A percentile compares a stretch with the other conserved stretches of the same genome.
Conservation (phyloP, 768 basidiomycete genomes). For the Megacollybia marginata region DNA sequence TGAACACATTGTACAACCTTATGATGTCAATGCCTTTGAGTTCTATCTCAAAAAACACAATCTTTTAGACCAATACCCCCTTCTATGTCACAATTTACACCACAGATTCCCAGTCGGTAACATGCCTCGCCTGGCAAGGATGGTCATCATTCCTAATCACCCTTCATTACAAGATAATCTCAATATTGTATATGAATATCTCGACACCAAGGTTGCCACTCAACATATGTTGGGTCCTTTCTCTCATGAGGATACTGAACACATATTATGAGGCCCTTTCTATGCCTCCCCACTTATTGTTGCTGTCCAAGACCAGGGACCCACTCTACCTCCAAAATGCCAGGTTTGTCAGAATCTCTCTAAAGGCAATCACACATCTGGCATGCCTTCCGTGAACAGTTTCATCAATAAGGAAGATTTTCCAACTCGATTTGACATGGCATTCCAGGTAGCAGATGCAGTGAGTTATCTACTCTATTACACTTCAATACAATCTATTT, state of each 20-base stretch:
- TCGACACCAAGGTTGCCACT: slow-evolving; percentile 6
- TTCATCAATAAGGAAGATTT: slow-evolving; percentile 8
- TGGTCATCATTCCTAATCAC: slow-evolving; percentile 8
- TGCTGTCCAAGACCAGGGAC: slow-evolving; percentile 4
- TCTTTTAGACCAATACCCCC: too few species aligned
- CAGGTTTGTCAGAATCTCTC: slow-evolving; percentile 13
- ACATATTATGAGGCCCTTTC: slow-evolving; percentile 7
- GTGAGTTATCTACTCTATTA: slow-evolving; percentile 1
- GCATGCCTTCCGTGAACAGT: not conserved
- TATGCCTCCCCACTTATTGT: slow-evolving; percentile 13
- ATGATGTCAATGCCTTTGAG: too few species aligned
- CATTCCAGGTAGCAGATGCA: slow-evolving; percentile 5
- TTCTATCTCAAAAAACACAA: too few species aligned
- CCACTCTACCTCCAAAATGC: slow-evolving; percentile 7
- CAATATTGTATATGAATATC: slow-evolving; percentile 2
- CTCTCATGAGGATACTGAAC: slow-evolving; percentile 2
- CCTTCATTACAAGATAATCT: slow-evolving; percentile 2
- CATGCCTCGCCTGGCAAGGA: too few species aligned
- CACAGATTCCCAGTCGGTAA: too few species aligned
- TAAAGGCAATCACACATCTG: slow-evolving; percentile 6
- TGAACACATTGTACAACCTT: too few species aligned
- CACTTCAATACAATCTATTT: too few species aligned
- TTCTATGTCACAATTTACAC: too few species aligned
- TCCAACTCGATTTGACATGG: slow-evolving; percentile 8
- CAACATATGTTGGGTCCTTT: slow-evolving; percentile 11